phyloP scores from a whole-genome alignment of 2,329 filamentous ascomycete genomes.

The Hortaea werneckii region DNA sequence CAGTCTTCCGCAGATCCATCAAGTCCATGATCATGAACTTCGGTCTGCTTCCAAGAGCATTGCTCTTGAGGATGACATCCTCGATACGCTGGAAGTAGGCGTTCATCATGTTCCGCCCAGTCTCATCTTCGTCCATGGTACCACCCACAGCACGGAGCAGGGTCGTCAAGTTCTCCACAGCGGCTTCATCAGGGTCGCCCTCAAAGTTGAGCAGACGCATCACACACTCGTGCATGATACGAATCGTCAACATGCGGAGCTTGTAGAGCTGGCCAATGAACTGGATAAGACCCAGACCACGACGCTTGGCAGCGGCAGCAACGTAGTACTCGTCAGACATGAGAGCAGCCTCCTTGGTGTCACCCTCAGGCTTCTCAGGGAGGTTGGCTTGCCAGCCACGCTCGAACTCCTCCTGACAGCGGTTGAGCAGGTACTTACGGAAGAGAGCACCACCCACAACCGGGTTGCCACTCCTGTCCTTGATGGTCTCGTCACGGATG shows the following conservation, averaged over 20 bases:
- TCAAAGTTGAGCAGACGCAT: slow-evolving; percentile 94
- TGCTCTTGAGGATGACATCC: slow-evolving; percentile 66
- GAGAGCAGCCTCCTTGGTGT: slow-evolving; percentile 54
- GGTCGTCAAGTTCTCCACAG: slow-evolving; percentile 91
- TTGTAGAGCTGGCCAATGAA: slow-evolving; percentile 99
- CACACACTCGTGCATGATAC: slow-evolving; percentile 99
- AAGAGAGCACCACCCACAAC: slow-evolving; percentile 90
- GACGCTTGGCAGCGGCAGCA: slow-evolving; percentile 87
- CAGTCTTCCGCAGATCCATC: slow-evolving; percentile 64
- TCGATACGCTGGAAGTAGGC: slow-evolving; percentile 87
- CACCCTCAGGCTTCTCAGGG: slow-evolving; percentile 64
- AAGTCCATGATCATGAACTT: slow-evolving; percentile 97
- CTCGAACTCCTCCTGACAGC: slow-evolving; percentile 98
- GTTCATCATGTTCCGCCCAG: slow-evolving; percentile 79
- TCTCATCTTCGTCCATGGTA: slow-evolving; percentile 69
- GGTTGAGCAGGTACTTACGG: slow-evolving; percentile 96
- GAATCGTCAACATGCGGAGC: slow-evolving; percentile 93
- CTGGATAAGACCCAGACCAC: slow-evolving; percentile 93
- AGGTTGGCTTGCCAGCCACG: slow-evolving; percentile 91
- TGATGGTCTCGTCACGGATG: slow-evolving; percentile 90
- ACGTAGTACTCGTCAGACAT: slow-evolving; percentile 94
- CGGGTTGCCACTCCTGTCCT: slow-evolving; percentile 77
- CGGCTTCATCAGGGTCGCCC: slow-evolving; percentile 84
- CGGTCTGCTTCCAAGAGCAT: slow-evolving; percentile 69
- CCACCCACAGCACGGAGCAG: slow-evolving; percentile 82